Evolutionary conservation across 306 rosid species (phyloP).

Genomic region (Purshia tridentata): DNA sequence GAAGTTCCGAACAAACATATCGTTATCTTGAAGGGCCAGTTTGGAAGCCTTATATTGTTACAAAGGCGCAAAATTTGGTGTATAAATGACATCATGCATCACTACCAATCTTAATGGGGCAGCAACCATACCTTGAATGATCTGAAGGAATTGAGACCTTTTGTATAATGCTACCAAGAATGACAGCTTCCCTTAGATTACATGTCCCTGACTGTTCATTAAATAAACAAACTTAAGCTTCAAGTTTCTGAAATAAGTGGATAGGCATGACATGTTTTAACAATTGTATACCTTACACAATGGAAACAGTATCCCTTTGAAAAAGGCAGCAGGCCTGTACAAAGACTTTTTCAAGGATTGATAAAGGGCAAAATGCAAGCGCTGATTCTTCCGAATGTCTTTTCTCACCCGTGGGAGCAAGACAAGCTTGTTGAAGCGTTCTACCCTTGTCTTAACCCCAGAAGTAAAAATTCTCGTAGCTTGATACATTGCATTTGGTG

Average conservation of each 20-base stretch:
- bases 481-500: slow-evolving; percentile 86
- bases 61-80: neutral
- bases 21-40: neutral
- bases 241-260: neutral
- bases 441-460: slow-evolving; percentile 67
- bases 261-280: neutral
- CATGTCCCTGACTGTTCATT: slow-evolving; percentile 72
- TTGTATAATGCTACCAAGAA: slow-evolving; percentile 80
- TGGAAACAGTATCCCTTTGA: slow-evolving; percentile 82
- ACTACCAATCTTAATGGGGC: neutral
- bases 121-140: slow-evolving; percentile 77
- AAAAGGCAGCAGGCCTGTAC: slow-evolving; percentile 89
- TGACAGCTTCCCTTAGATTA: slow-evolving; percentile 89
- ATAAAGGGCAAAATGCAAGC: slow-evolving; percentile 85
- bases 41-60: neutral
- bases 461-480: slow-evolving; percentile 86
- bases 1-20: neutral
- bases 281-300: slow-evolving; percentile 70
- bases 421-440: slow-evolving; percentile 77
- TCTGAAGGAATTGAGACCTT: slow-evolving; percentile 85
- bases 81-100: neutral
- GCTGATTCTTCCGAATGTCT: slow-evolving; percentile 71
- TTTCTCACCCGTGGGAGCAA: slow-evolving; percentile 87
- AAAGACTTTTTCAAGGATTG: slow-evolving; percentile 79
- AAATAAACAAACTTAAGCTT: neutral